Conservation (phyloP, 2,329 filamentous ascomycete species). For the Neofusicoccum laricinum region DNA sequence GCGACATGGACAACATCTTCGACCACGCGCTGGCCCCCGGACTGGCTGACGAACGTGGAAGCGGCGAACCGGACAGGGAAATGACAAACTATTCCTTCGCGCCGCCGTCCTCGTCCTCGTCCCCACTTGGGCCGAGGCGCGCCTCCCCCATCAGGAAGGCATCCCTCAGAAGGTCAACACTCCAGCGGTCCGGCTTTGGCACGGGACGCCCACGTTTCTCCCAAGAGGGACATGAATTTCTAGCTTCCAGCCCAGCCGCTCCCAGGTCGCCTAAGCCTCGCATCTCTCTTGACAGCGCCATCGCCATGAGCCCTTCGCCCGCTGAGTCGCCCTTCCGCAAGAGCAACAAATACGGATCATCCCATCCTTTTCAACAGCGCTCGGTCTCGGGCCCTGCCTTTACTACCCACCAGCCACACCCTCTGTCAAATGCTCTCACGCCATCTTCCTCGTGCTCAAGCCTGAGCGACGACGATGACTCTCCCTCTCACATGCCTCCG, state of each 20-base stretch:
- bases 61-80: conserved; percentile 27
- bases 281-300: conserved; percentile 74
- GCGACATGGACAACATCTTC: conserved; percentile 69
- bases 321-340: conserved; percentile 56
- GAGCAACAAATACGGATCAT: conserved; percentile 27
- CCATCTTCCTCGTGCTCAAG: conserved; percentile 83
- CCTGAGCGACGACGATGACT: conserved; percentile 61
- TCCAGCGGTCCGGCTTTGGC: conserved; percentile 66
- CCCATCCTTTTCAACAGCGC: conserved; percentile 24
- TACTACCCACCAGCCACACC: conserved; percentile 57
- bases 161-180: conserved; percentile 79
- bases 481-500: conserved; percentile 60
- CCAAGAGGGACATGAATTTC: conserved; percentile 50
- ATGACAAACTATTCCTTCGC: conserved; percentile 35
- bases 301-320: conserved; percentile 65
- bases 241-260: conserved; percentile 51
- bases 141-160: conserved; percentile 45
- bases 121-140: conserved; percentile 22
- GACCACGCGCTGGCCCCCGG: conserved; percentile 48
- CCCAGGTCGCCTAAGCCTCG: conserved; percentile 62
- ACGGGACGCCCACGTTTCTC: conserved; percentile 37
- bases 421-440: conserved; percentile 80
- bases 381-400: conserved; percentile 22
- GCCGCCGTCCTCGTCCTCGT: conserved; percentile 35
- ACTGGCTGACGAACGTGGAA: conserved; percentile 19